These are phyloP conservation scores for Punica granatum DNA, from an alignment of 345 rosid species.

Conservation along the genomic window DNA sequence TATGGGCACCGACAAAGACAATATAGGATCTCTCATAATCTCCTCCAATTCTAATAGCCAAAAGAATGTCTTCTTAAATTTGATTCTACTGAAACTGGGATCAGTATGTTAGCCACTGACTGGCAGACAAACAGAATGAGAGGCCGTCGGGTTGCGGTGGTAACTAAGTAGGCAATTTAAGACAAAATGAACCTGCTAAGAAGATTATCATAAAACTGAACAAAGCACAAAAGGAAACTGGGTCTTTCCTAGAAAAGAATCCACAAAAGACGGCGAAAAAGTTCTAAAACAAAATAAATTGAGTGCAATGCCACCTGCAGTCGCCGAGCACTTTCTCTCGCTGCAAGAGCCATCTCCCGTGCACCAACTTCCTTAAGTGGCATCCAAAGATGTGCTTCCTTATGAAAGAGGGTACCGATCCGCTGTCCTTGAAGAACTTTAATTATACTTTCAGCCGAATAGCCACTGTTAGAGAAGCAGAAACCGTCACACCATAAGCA, in stretches of 20 bases:
- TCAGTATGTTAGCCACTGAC: conserved; percentile 6
- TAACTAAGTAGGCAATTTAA: no score
- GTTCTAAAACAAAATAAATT: conserved; percentile 5
- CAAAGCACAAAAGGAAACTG: not conserved
- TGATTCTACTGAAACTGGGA: not conserved
- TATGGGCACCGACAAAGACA: not conserved
- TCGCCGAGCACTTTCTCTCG: conserved; percentile 83
- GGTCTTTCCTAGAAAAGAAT: not conserved
- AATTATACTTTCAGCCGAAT: conserved; percentile 56
- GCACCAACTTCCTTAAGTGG: conserved; percentile 47
- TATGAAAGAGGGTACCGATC: conserved; percentile 90
- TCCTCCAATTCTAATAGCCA: not conserved
- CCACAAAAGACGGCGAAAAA: not conserved
- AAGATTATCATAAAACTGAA: not conserved
- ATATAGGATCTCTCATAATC: not conserved
- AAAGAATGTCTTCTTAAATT: conserved; percentile 4
- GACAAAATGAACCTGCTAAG: not conserved
- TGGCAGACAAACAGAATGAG: not conserved
- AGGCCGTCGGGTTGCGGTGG: no score
- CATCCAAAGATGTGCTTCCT: conserved; percentile 74
- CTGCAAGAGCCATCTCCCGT: conserved; percentile 87
- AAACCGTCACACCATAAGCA: not conserved
- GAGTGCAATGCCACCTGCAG: conserved; percentile 56
- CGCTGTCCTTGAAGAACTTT: conserved; percentile 84
- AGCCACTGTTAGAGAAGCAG: conserved; percentile 55